These are phyloP conservation scores for Leccinum subatratum DNA, from an alignment of 1,284 basidiomycete species.

Conservation along the genomic window DNA sequence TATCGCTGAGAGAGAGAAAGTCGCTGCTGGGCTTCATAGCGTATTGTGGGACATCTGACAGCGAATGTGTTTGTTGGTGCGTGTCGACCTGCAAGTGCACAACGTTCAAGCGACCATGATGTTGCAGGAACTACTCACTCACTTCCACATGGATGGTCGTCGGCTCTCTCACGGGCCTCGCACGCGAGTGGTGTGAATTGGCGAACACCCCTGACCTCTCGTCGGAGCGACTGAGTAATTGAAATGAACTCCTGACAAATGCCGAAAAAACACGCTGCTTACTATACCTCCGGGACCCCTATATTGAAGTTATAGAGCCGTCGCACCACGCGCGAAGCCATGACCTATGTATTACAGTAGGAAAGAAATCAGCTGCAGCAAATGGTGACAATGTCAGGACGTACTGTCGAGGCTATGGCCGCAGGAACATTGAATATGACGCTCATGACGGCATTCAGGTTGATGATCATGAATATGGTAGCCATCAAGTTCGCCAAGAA, in stretches of 20 bases:
- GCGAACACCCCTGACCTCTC: slow-evolving; percentile 33
- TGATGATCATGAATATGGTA: slow-evolving; percentile 33
- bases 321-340: slow-evolving; percentile 67
- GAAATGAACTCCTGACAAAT: slow-evolving; percentile 6
- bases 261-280: slow-evolving; percentile 24
- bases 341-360: slow-evolving; percentile 43
- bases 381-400: slow-evolving; percentile 11
- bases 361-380: slow-evolving; percentile 3
- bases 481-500: slow-evolving; percentile 35
- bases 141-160: slow-evolving; percentile 35
- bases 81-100: slow-evolving; percentile 33
- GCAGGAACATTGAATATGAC: slow-evolving; percentile 37
- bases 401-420: slow-evolving; percentile 40
- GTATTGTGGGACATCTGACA: slow-evolving; percentile 26
- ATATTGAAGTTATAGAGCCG: slow-evolving; percentile 57
- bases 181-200: slow-evolving; percentile 20
- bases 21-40: slow-evolving; percentile 25
- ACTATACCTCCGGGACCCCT: slow-evolving; percentile 55
- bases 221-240: slow-evolving; percentile 25
- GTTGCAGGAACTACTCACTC: slow-evolving; percentile 8
- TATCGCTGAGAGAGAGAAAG: slow-evolving; percentile 28
- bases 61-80: slow-evolving; percentile 29
- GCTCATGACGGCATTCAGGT: slow-evolving; percentile 34
- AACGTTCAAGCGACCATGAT: slow-evolving; percentile 5
- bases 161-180: slow-evolving; percentile 17